A percentile compares a stretch with the other conserved stretches of the same genome.
These are phyloP conservation scores for Fusarium chaquense DNA, from an alignment of 2,329 filamentous ascomycete genomes.

Conservation along the genomic window DNA sequence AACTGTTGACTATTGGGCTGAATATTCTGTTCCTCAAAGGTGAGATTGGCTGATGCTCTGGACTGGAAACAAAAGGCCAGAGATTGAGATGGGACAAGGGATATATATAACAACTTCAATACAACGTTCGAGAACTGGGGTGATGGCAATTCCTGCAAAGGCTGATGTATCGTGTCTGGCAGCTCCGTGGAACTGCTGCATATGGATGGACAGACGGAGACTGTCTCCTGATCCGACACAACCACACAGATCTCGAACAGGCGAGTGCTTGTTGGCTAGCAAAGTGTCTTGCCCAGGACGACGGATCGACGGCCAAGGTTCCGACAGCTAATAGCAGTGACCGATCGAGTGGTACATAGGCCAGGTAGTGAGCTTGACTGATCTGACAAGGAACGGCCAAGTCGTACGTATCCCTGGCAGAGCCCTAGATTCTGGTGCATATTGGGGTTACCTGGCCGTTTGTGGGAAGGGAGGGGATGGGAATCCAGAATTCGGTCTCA, in stretches of 20 bases:
- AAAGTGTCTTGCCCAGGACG: conserved; percentile 8
- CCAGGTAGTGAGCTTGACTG: conserved; percentile 21
- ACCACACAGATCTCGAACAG: conserved; percentile 36
- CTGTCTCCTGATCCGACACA: conserved; percentile 40
- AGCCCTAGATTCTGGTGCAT: neutral
- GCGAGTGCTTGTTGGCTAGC: conserved; percentile 9
- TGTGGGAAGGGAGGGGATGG: conserved; percentile 11
- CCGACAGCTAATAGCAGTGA: conserved; percentile 23
- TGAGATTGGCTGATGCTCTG: conserved; percentile 21
- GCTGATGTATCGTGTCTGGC: neutral
- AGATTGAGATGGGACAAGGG: conserved; percentile 2
- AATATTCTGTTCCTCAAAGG: conserved; percentile 6
- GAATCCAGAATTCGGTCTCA: conserved; percentile 32
- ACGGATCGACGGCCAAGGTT: conserved; percentile 42
- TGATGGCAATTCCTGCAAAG: conserved; percentile 5
- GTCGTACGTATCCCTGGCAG: conserved; percentile 1
- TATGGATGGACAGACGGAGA: conserved; percentile 29
- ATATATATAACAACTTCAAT: conserved; percentile 32
- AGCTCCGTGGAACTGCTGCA: conserved; percentile 12
- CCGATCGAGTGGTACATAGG: neutral
- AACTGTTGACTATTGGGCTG: conserved; percentile 9
- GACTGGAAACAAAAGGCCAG: neutral
- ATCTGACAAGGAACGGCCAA: conserved; percentile 22
- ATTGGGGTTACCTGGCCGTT: neutral
- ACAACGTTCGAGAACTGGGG: neutral